Evolutionary conservation across 1,139 yeast species (phyloP).

Genomic region (Suhomyces maxii): DNA sequence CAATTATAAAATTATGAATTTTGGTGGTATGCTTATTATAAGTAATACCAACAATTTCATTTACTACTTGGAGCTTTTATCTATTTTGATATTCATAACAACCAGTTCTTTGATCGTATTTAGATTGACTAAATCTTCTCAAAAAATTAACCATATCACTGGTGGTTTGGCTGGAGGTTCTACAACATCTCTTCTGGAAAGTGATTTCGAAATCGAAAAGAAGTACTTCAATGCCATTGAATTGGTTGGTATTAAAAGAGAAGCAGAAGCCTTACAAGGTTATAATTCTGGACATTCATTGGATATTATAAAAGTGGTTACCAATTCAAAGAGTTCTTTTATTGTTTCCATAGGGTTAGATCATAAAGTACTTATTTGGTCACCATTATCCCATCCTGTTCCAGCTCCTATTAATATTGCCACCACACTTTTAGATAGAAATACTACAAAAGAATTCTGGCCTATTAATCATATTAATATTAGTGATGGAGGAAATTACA

Average conservation of each 20-base stretch:
- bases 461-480: constrained; percentile 65
- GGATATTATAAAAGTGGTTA: constrained; percentile 60
- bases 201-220: constrained; percentile 21
- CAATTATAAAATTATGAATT: constrained; percentile 16
- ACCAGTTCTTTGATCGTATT: constrained; percentile 31
- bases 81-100: constrained; percentile 28
- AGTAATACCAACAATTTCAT: constrained; percentile 24
- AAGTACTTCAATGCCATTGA: constrained; percentile 47
- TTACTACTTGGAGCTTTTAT: constrained; percentile 34
- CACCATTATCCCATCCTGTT: constrained; percentile 48
- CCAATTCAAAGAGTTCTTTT: constrained; percentile 57
- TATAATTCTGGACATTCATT: constrained; percentile 50
- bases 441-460: constrained; percentile 51
- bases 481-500: constrained; percentile 59
- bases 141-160: background rate
- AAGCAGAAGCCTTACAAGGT: background rate
- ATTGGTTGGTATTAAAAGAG: constrained; percentile 26
- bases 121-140: constrained; percentile 18
- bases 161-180: background rate
- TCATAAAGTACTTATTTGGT: constrained; percentile 71
- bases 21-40: constrained; percentile 19
- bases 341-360: constrained; percentile 73
- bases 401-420: constrained; percentile 44
- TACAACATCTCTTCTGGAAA: constrained; percentile 10
- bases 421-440: constrained; percentile 34